Evolutionary conservation across 441 rosid genomes (phyloP).

Genomic region (Pelargonium australe): DNA sequence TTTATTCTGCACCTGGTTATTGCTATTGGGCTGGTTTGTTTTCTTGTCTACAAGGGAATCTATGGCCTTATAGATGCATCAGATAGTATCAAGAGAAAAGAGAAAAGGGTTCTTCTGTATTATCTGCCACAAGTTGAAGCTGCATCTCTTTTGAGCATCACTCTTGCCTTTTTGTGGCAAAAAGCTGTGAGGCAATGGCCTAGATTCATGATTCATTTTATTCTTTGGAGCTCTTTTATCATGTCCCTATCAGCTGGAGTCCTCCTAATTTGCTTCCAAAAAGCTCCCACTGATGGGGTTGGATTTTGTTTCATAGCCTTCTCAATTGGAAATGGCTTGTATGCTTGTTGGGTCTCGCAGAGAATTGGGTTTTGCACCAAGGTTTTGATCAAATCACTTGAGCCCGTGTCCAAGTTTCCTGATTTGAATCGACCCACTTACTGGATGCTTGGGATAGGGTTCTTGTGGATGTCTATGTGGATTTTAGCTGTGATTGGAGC

Average conservation of each 20-base stretch:
- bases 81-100: slow-evolving; percentile 39
- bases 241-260: slow-evolving; percentile 74
- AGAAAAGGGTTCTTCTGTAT: slow-evolving; percentile 45
- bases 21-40: slow-evolving; percentile 59
- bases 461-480: slow-evolving; percentile 96
- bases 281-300: slow-evolving; percentile 63
- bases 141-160: slow-evolving; percentile 67
- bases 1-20: slow-evolving; percentile 56
- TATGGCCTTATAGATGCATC: slow-evolving; percentile 63
- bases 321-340: slow-evolving; percentile 77
- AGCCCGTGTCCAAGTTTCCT: slow-evolving; percentile 60
- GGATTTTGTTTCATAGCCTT: slow-evolving; percentile 73
- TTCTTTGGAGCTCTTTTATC: slow-evolving; percentile 65
- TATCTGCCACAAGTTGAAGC: slow-evolving; percentile 86
- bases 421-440: slow-evolving; percentile 75
- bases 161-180: slow-evolving; percentile 85
- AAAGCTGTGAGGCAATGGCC: slow-evolving; percentile 73
- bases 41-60: slow-evolving; percentile 76
- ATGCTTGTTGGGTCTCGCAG: slow-evolving; percentile 79
- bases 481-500: slow-evolving; percentile 83
- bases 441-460: slow-evolving; percentile 72
- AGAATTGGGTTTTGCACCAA: slow-evolving; percentile 53
- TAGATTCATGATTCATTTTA: slow-evolving; percentile 68
- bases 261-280: slow-evolving; percentile 85
- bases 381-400: slow-evolving; percentile 55